Conservation (phyloP, 192 early-diverging fungal genomes). For the Coemansia sp. region DNA sequence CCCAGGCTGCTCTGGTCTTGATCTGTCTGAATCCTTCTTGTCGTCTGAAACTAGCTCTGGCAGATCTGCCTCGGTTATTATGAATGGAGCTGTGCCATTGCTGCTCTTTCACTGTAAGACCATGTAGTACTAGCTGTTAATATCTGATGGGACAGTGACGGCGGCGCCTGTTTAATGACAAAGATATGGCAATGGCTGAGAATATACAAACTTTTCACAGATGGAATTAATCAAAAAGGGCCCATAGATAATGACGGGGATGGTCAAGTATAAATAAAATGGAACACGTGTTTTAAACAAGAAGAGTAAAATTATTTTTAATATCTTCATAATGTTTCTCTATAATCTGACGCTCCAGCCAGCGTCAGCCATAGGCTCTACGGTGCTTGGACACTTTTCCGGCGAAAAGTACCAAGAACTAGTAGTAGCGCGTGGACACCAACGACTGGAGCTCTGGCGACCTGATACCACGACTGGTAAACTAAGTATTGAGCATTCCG, state of each 20-base stretch:
- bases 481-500: slow-evolving; percentile 65
- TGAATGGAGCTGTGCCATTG: no score
- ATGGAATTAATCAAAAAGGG: no score
- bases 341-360: slow-evolving; percentile 90
- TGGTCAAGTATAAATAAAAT: neutral
- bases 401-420: slow-evolving; percentile 91
- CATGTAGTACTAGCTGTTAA: no score
- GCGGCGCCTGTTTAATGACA: no score
- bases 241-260: neutral
- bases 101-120: no score
- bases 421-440: slow-evolving; percentile 61
- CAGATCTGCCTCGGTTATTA: no score
- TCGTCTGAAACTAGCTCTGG: no score
- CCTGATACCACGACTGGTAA: slow-evolving; percentile 80
- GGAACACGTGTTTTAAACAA: neutral
- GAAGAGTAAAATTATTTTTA: neutral
- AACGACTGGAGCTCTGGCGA: slow-evolving; percentile 76
- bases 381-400: slow-evolving; percentile 88
- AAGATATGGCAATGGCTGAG: no score
- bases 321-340: slow-evolving; percentile 47
- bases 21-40: no score
- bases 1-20: slow-evolving; percentile 57
- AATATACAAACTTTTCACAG: no score
- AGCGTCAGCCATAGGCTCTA: slow-evolving; percentile 72
- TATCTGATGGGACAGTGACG: no score